Evolutionary conservation across 1,284 basidiomycete species (phyloP).

Genomic region (Trametes versicolor): DNA sequence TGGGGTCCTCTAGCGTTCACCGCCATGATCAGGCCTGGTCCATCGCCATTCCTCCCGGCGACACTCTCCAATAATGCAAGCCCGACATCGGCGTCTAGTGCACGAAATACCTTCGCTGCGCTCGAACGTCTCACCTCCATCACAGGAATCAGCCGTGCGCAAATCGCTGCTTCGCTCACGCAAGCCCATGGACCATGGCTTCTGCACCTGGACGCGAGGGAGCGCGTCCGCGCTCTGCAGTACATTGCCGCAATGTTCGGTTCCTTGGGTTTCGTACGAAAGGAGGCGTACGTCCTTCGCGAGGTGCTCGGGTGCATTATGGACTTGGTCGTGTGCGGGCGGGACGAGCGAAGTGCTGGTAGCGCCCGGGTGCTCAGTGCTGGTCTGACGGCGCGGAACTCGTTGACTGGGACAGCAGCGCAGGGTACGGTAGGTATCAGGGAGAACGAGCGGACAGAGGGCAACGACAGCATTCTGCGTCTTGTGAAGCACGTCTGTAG

Average conservation of each 20-base stretch:
- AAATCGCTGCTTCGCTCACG: slow-evolving; percentile 70
- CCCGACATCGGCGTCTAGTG: slow-evolving; percentile 17
- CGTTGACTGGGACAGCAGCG: slow-evolving; percentile 38
- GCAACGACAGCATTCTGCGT: slow-evolving; percentile 81
- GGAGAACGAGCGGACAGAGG: slow-evolving; percentile 75
- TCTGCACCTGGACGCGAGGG: slow-evolving; percentile 79
- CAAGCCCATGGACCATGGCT: slow-evolving; percentile 88
- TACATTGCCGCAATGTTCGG: slow-evolving; percentile 79
- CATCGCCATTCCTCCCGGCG: slow-evolving; percentile 62
- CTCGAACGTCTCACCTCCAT: slow-evolving; percentile 70
- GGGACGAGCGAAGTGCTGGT: slow-evolving; percentile 62
- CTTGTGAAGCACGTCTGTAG: slow-evolving; percentile 80
- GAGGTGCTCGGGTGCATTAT: slow-evolving; percentile 84
- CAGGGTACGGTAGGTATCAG: slow-evolving; percentile 73
- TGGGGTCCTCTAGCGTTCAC: slow-evolving; percentile 86
- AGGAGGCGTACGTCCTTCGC: slow-evolving; percentile 87
- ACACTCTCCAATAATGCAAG: slow-evolving; percentile 51
- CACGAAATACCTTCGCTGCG: slow-evolving; percentile 51
- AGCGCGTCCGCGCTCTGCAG: slow-evolving; percentile 77
- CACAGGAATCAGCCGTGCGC: slow-evolving; percentile 74
- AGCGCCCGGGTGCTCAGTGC: slow-evolving; percentile 49
- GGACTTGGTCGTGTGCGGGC: slow-evolving; percentile 82
- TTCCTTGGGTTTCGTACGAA: slow-evolving; percentile 82
- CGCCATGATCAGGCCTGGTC: slow-evolving; percentile 73
- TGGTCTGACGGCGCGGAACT: slow-evolving; percentile 58